A percentile compares a stretch with the other conserved stretches of the same genome.
phyloP scores from a whole-genome alignment of 345 rosid genomes.

The Gossypium arboreum region DNA sequence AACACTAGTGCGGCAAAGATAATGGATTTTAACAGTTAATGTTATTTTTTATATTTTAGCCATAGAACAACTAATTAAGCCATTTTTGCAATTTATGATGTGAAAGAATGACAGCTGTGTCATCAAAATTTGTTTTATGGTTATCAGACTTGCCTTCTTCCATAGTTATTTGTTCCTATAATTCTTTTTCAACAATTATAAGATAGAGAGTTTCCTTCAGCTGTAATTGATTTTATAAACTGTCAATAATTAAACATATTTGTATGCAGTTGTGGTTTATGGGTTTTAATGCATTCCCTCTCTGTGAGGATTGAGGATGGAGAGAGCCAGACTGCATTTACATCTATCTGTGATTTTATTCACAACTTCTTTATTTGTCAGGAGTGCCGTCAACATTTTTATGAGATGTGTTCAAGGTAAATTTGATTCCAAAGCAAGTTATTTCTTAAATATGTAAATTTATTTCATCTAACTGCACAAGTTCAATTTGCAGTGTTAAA shows the following conservation, averaged over 20 bases:
- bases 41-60: neutral
- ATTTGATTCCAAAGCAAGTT: conserved; percentile 3
- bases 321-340: conserved; percentile 84
- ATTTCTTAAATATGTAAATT: neutral
- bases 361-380: conserved; percentile 88
- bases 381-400: conserved; percentile 93
- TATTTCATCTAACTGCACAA: conserved; percentile 18
- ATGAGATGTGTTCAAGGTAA: conserved; percentile 89
- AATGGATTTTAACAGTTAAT: neutral
- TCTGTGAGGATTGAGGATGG: conserved; percentile 82
- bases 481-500: conserved; percentile 48
- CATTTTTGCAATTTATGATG: neutral
- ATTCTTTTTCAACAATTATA: conserved; percentile 1
- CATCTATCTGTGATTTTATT: conserved; percentile 75
- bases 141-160: neutral
- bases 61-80: neutral
- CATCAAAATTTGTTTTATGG: neutral
- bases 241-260: neutral
- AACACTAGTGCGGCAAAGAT: neutral
- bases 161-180: neutral
- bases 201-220: neutral
- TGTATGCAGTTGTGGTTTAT: conserved; percentile 82
- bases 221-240: neutral
- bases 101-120: neutral
- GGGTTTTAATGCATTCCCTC: conserved; percentile 94